A percentile compares a stretch with the other conserved stretches of the same genome.
These are phyloP conservation scores for Stentor roeselii DNA, from an alignment of 73 alveolate genomes.

Conservation along the genomic window DNA sequence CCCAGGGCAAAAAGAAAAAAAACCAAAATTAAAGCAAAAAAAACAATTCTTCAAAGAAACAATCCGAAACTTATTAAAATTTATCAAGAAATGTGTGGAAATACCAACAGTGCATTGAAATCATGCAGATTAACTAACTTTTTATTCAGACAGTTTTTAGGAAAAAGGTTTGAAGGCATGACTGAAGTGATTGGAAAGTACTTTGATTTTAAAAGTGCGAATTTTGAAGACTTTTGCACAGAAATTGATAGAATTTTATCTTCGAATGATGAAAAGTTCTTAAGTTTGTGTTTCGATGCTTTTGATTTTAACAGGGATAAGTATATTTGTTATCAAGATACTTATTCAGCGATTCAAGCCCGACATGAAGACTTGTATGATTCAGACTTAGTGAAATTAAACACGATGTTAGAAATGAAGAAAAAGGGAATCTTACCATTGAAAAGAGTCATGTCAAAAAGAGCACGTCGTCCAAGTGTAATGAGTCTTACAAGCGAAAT, in stretches of 20 bases:
- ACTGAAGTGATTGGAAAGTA: not conserved
- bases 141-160: not conserved
- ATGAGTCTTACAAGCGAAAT: not conserved
- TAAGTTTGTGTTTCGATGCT: conserved; percentile 12
- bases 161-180: not conserved
- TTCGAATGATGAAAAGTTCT: not conserved
- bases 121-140: not conserved
- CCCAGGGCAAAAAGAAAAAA: not conserved
- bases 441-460: not conserved
- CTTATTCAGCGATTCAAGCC: not conserved
- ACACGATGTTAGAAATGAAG: not conserved
- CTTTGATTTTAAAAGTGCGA: conserved; percentile 16
- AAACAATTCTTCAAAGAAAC: not conserved
- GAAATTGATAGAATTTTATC: conserved; percentile 14
- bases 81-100: not conserved
- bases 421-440: not conserved
- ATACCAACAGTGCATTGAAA: not conserved
- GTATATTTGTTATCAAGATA: conserved; percentile 16
- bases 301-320: conserved; percentile 14
- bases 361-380: not conserved
- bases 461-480: not conserved
- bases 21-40: no score
- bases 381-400: not conserved
- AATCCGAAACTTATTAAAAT: not conserved
- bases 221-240: conserved; percentile 13